Evolutionary conservation across 2,329 filamentous ascomycete species (phyloP), one percentile per base, ranked within the genome.

Genomic region (Amylocarpus encephaloides): DNA sequence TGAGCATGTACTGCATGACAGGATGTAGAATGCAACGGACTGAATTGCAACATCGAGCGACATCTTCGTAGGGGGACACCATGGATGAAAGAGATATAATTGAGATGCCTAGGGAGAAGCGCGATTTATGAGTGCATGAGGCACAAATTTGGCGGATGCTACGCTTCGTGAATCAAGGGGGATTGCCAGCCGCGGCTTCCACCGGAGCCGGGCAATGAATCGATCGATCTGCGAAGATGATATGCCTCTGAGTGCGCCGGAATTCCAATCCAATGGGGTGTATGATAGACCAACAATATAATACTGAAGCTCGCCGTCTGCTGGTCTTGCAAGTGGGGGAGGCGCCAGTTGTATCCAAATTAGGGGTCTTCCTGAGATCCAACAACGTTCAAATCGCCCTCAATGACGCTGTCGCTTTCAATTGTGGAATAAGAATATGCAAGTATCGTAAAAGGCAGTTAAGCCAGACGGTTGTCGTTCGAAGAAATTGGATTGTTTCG

Each of bases 1-100:
- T 50, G 83, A 76, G 70, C 90, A 96, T 69, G 86, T 86, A 54
- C 85, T 83, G 66, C 87, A 92, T 49, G 86, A 85, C 52, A 86
- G 71, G 58, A 88, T 76, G 72, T 88, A 89, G 73, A 90, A 91
- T 66, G 88, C 71, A 58, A 84, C 85, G 47, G 86, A 90, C 68
- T 88, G 87, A 30, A 88, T 72, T 62, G 80, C 81, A 53, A 79
- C 73, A 50, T 72, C 70, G 56, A 83, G 71, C 52, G 75, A 75
- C 75, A 78, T 78, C 9, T 49, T 57, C 49, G 18, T 43, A 11
- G 46, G 42, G 39, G 11, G 40, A 22, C n/a, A 13, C 32, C n/a
- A 32, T 43, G 16, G 43, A 42, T 32, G 13, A 26, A 19, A 39
- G 42, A 13, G 45, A 19, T 40, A 16, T 32, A 34, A 22, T 35